Percentiles rank a stretch among this genome's conserved stretches.
phyloP scores from a whole-genome alignment of 2,329 filamentous ascomycete species.

The Colletotrichum cordylinicola region DNA sequence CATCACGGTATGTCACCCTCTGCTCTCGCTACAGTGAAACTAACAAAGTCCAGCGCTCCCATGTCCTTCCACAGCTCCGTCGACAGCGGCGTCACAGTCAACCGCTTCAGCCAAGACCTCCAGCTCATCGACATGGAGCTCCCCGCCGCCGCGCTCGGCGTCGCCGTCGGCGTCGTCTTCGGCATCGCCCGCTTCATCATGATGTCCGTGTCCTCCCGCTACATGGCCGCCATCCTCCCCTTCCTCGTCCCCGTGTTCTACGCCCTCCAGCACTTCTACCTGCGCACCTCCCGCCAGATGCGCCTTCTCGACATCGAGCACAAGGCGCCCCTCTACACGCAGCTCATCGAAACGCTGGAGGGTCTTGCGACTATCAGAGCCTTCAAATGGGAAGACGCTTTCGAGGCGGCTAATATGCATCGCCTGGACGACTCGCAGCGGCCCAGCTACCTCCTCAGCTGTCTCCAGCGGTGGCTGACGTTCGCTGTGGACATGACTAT shows the following conservation, averaged over 20 bases:
- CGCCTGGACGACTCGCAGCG: conserved; percentile 54
- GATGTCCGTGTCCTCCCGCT: conserved; percentile 32
- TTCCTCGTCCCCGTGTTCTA: conserved; percentile 32
- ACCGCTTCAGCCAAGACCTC: conserved; percentile 27
- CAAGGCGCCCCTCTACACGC: conserved; percentile 39
- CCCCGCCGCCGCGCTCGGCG: conserved; percentile 23
- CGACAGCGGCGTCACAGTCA: conserved; percentile 27
- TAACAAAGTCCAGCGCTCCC: conserved; percentile 9
- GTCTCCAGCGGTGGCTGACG: conserved; percentile 57
- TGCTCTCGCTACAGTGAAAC: neutral
- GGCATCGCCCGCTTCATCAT: conserved; percentile 21
- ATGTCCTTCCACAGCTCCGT: conserved; percentile 23
- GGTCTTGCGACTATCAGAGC: conserved; percentile 54
- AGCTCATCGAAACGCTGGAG: conserved; percentile 48
- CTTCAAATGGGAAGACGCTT: conserved; percentile 51
- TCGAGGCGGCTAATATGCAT: conserved; percentile 41
- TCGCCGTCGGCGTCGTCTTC: conserved; percentile 17
- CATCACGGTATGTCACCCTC: conserved; percentile 17
- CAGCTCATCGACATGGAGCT: conserved; percentile 28
- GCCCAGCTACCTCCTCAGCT: conserved; percentile 56
- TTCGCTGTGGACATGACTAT: conserved; percentile 54
- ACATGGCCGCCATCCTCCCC: conserved; percentile 36
- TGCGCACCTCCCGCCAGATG: conserved; percentile 42
- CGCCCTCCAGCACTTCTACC: conserved; percentile 35
- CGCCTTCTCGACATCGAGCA: conserved; percentile 40